Conservation (phyloP, 2,329 filamentous ascomycete species). For the Ophiostoma montium region DNA sequence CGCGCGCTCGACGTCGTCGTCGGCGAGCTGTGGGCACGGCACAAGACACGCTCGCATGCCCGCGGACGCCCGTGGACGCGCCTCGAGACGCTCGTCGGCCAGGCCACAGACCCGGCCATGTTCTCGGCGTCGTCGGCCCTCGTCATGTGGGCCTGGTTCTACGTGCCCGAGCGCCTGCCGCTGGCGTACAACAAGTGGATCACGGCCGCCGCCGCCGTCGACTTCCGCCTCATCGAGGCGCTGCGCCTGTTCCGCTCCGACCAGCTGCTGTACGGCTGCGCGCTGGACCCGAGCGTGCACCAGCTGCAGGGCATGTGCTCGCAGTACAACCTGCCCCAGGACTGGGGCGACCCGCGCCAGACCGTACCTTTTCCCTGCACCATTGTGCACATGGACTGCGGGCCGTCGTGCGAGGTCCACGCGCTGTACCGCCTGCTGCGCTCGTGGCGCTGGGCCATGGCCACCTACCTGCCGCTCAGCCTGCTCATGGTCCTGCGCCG, state of each 20-base stretch:
- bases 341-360: slow-evolving; percentile 57
- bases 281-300: slow-evolving; percentile 45
- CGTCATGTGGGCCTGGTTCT: slow-evolving; percentile 88
- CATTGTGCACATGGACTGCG: slow-evolving; percentile 68
- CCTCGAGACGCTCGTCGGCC: slow-evolving; percentile 27
- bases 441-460: slow-evolving; percentile 60
- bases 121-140: slow-evolving; percentile 60
- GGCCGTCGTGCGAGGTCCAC: slow-evolving; percentile 61
- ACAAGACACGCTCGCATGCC: slow-evolving; percentile 29
- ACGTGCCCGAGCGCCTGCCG: slow-evolving; percentile 55
- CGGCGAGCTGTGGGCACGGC: slow-evolving; percentile 48
- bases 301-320: slow-evolving; percentile 58
- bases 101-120: slow-evolving; percentile 48
- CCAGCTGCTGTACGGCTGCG: slow-evolving; percentile 57
- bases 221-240: slow-evolving; percentile 58
- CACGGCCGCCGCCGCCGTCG: slow-evolving; percentile 58
- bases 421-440: slow-evolving; percentile 51
- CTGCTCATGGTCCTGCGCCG: slow-evolving; percentile 43
- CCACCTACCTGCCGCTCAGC: slow-evolving; percentile 64
- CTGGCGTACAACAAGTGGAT: slow-evolving; percentile 72
- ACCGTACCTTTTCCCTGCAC: slow-evolving; percentile 67
- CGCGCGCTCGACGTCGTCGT: slow-evolving; percentile 59
- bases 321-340: slow-evolving; percentile 53
- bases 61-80: slow-evolving; percentile 30
- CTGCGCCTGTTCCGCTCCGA: slow-evolving; percentile 52